phyloP scores from a whole-genome alignment of 495 filamentous ascomycete species.

The Symbiotaphrina buchneri region DNA sequence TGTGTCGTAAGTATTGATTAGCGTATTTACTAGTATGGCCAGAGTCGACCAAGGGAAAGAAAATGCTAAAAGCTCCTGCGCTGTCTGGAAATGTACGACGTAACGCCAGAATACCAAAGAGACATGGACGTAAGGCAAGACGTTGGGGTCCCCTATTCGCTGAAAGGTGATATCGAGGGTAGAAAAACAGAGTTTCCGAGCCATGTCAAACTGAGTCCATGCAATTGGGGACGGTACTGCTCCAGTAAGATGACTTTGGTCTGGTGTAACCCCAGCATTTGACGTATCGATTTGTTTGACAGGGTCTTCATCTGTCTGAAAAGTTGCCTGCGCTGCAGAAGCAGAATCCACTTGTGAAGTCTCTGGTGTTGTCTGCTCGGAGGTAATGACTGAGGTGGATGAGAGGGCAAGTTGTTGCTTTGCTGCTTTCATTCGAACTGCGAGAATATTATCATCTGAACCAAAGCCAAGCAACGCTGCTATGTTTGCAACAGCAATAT shows the following conservation, averaged over 20 bases:
- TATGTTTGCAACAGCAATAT: constrained; percentile 26
- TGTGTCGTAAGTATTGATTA: constrained; percentile 20
- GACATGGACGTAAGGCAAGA: constrained; percentile 44
- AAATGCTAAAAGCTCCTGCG: constrained; percentile 26
- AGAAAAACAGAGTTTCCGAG: constrained; percentile 22
- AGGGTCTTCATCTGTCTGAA: no score
- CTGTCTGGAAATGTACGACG: constrained; percentile 30
- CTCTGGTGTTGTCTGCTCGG: no score
- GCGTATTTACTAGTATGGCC: constrained; percentile 39
- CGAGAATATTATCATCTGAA: constrained; percentile 20
- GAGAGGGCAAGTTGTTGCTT: no score
- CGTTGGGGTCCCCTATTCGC: constrained; percentile 34
- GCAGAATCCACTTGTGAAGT: no score
- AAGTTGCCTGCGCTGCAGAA: no score
- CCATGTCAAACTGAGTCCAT: no score
- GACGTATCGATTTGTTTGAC: no score
- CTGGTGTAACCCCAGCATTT: no score
- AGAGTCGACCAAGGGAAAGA: constrained; percentile 47
- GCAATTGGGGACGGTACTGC: no score
- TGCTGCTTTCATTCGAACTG: no score
- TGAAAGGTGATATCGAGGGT: constrained; percentile 30
- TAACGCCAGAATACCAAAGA: constrained; percentile 49
- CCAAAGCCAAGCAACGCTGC: constrained; percentile 36
- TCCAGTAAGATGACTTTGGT: no score
- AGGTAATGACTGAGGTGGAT: no score